phyloP scores from a whole-genome alignment of 2,329 filamentous ascomycete species.

The Apiospora rasikravindrae region DNA sequence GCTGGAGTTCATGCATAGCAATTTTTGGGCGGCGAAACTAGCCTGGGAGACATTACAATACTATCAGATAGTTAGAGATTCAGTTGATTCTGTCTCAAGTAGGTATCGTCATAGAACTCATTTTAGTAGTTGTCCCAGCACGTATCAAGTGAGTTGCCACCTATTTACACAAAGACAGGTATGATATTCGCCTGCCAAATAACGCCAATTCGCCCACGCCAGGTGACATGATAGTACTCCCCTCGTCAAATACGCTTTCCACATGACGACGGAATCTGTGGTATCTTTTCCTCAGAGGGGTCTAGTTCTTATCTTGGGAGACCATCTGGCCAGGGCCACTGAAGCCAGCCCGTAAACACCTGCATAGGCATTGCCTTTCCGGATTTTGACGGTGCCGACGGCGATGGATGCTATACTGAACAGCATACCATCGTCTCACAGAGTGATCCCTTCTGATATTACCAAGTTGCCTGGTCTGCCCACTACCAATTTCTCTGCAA shows the following conservation, averaged over 20 bases:
- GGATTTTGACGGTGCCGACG: background rate
- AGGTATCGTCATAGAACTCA: background rate
- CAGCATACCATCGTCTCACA: background rate
- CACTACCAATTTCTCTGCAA: background rate
- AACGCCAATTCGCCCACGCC: constrained; percentile 23
- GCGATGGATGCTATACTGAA: background rate
- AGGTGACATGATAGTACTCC: constrained; percentile 1
- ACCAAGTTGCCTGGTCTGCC: background rate
- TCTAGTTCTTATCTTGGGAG: background rate
- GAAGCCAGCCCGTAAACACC: background rate
- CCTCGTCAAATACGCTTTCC: background rate
- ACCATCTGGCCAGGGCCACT: background rate
- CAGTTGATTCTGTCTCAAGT: background rate
- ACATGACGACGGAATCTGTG: background rate
- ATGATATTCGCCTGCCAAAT: constrained; percentile 20
- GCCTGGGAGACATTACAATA: background rate
- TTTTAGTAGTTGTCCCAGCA: background rate
- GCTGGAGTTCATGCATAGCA: background rate
- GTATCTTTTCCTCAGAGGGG: background rate
- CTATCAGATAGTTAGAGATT: background rate
- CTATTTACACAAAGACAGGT: constrained; percentile 17
- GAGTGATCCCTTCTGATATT: background rate
- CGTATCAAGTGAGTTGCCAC: background rate
- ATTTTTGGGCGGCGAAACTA: background rate
- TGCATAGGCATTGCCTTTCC: background rate